Percentiles rank a stretch among this genome's conserved stretches.
These are phyloP conservation scores for Pyronema domesticum DNA, from an alignment of 495 filamentous ascomycete genomes.

Conservation along the genomic window DNA sequence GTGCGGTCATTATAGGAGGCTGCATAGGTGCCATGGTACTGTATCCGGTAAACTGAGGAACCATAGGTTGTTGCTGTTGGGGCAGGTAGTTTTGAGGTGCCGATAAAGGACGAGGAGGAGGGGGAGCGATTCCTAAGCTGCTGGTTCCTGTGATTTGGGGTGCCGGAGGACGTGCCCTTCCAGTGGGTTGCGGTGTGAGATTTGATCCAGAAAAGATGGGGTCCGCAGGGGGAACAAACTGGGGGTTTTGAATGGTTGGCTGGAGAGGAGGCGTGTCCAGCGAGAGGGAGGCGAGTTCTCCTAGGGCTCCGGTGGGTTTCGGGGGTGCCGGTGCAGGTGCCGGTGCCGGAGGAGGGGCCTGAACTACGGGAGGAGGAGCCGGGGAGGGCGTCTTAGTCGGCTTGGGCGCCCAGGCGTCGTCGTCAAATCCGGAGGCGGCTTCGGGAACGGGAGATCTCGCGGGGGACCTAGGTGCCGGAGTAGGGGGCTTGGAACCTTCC, in stretches of 20 bases:
- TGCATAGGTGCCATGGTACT: neutral
- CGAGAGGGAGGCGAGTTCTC: conserved; percentile 45
- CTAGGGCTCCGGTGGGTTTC: conserved; percentile 50
- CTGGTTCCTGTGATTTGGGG: conserved; percentile 40
- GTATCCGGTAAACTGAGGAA: conserved; percentile 67
- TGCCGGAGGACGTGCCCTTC: conserved; percentile 38
- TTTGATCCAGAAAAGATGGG: neutral
- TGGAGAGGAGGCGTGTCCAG: conserved; percentile 57
- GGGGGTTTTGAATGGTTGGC: conserved; percentile 45
- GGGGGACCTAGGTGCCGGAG: neutral
- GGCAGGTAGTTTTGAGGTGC: conserved; percentile 73
- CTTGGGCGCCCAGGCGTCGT: conserved; percentile 95
- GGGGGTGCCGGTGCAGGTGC: conserved; percentile 29
- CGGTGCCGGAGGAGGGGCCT: conserved; percentile 17
- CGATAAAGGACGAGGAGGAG: conserved; percentile 67
- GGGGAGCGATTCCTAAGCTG: conserved; percentile 52
- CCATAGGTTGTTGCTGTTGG: conserved; percentile 49
- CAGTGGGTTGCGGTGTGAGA: conserved; percentile 1
- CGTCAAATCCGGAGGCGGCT: conserved; percentile 52
- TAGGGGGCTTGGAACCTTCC: neutral
- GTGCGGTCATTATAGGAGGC: neutral
- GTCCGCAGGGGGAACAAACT: neutral
- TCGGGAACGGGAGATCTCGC: neutral
- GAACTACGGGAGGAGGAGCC: conserved; percentile 7
- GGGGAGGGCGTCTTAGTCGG: conserved; percentile 48